Base-by-base conservation (phyloP, 148 eudicot species). In the Persicaria maculosa region DNA sequence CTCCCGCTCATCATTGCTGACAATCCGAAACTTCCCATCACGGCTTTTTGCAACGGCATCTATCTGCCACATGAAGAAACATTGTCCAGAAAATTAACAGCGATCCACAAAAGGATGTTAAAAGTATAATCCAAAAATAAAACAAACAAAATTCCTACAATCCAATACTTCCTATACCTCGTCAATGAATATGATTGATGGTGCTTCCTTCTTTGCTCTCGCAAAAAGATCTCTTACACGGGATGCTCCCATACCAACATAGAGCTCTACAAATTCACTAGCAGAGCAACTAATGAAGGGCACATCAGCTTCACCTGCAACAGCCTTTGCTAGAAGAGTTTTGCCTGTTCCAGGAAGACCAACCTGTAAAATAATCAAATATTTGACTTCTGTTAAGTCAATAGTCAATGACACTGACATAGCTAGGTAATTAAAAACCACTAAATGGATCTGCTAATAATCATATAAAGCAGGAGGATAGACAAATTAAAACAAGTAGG, bases 321-420 rank as follows among this genome's bases (percentile, higher is more conserved):
- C 98, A 71, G 98, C 98, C 88, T 94, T 94, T 75, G 98, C 98
- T 71, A 94, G 77, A 72, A 94, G 93, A 75, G 98, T 91, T 82
- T 94, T 94, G 78, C 98, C 98, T 67, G 98, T 94, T 82, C 98
- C 98, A 75, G 98, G 98, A 78, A 90, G 98, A 79, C 97, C 98
- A 80, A 94, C 98, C 98, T 94, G 86, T 83, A 82, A 79, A 73
- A 83, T 48, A 78, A 84, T 20, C n/a, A 53, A 74, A 48, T 54
- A 74, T 65, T 64, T 17, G 53, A 55, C 16, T 71, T 80, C 57
- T 43, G 44, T 17, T 69, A 58, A 58, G 36, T 65, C 15, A n/a
- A 19, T 65, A 36, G 43, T 65, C 70, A 43, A 65, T 36, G 14
- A 43, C 16, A 61, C 11, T 14, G 40, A 40, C 46, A 65, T 5